Evolutionary conservation across 2,329 filamentous ascomycete species (phyloP), one percentile per base, ranked within the genome.

Genomic region (Fusarium xyrophilum): DNA sequence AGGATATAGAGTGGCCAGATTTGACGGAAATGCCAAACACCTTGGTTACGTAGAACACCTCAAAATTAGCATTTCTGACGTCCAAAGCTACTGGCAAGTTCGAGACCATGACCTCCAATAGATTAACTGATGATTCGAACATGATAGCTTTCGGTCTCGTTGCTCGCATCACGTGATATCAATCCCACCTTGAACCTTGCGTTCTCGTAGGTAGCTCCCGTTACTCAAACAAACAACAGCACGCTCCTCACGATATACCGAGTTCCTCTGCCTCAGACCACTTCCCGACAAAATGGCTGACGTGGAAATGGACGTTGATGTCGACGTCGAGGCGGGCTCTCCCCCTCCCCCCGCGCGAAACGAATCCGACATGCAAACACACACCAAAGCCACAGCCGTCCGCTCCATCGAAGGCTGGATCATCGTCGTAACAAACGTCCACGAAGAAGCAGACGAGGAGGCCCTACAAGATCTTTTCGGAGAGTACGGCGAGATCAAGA

Each of bases 401-500:
- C 91, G 92, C 74, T 93, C 91, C 57, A 94, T 96, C 76, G 92
- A 96, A 80, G 92, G 93, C 72, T 96, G 93, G 93, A 96, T 96
- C 79, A 84, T 96, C 75, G 89, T 93, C 67, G 92, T 92, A 70
- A 94, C 92, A 54, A 96, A 96, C 75, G 90, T 96, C 35, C 92
- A 96, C 81, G 92, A 96, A 77, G 92, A 96, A 79, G 91, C 92
- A 51, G 91, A 90, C 72, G 92, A 96, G 80, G 92, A 96, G 82
- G 89, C 92, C 46, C 79, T 96, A 59, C 91, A 91, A 74, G 93
- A 96, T 78, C 85, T 89, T 78, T 96, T 96, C 78, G 91, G 88
- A 74, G 92, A 96, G 74, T 96, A 86, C 76, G 93, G 93, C 73
- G 91, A 95, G 80, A 93, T 96, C 75, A 93, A 93, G 85, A 96